Conservation (phyloP, 306 rosid species). For the Luffa aegyptiaca region DNA sequence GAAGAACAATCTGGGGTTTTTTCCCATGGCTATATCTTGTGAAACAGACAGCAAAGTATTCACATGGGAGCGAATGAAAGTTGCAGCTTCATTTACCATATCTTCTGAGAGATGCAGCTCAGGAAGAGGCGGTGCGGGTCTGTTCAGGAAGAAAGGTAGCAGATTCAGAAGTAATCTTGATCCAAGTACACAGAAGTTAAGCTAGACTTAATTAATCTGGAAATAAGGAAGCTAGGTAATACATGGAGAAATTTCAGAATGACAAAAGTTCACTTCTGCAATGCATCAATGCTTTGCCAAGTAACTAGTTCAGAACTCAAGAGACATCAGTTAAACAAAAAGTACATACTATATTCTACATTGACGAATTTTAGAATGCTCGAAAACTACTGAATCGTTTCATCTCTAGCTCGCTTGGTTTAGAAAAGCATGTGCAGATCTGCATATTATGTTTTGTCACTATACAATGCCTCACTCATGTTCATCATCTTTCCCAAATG, state of each 20-base stretch:
- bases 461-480: background rate
- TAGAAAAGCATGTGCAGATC: background rate
- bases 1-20: constrained; percentile 63
- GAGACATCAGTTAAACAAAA: background rate
- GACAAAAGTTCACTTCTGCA: background rate
- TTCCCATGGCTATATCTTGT: constrained; percentile 69
- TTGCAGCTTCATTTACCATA: constrained; percentile 51
- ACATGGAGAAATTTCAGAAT: background rate
- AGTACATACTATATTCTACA: background rate
- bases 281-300: background rate
- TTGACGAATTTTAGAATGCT: background rate
- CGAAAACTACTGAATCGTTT: background rate
- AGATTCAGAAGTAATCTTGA: background rate
- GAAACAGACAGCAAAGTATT: constrained; percentile 59
- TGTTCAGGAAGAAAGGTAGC: constrained; percentile 26
- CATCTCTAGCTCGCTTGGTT: background rate
- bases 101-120: constrained; percentile 72
- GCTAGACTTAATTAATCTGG: background rate
- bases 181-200: background rate
- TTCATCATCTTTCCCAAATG: background rate
- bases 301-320: background rate
- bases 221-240: background rate
- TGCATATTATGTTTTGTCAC: background rate
- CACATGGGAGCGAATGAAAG: constrained; percentile 39
- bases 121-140: constrained; percentile 96